A percentile compares a stretch with the other conserved stretches of the same genome.
Conservation (phyloP, 345 rosid genomes). For the rapeseed (Brassica napus) region Da-Ae NC_063452.1:28327501-28328000, state of each 20-base stretch:
- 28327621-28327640: conserved; percentile 7
- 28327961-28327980: conserved; percentile 60
- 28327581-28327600: conserved; percentile 4
- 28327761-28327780: conserved; percentile 16
- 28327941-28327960: conserved; percentile 78
- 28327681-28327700: conserved; percentile 26
- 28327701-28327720: conserved; percentile 36
- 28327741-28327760: conserved; percentile 30
- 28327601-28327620: conserved; percentile 17
- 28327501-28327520: not conserved
- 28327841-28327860: conserved; percentile 64
- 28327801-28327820: conserved; percentile 69
- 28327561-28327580: not conserved
- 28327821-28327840: conserved; percentile 73
- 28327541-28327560: not conserved
- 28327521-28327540: not conserved
- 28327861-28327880: conserved; percentile 76
- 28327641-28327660: not conserved
- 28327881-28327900: conserved; percentile 78
- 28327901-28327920: conserved; percentile 71
- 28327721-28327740: conserved; percentile 31
- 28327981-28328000: conserved; percentile 33
- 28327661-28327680: conserved; percentile 18
- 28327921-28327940: conserved; percentile 79
- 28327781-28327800: conserved; percentile 48